A percentile compares a stretch with the other conserved stretches of the same genome.
phyloP scores from a whole-genome alignment of 768 basidiomycete species.

The Cystobasidium ongulense region DNA sequence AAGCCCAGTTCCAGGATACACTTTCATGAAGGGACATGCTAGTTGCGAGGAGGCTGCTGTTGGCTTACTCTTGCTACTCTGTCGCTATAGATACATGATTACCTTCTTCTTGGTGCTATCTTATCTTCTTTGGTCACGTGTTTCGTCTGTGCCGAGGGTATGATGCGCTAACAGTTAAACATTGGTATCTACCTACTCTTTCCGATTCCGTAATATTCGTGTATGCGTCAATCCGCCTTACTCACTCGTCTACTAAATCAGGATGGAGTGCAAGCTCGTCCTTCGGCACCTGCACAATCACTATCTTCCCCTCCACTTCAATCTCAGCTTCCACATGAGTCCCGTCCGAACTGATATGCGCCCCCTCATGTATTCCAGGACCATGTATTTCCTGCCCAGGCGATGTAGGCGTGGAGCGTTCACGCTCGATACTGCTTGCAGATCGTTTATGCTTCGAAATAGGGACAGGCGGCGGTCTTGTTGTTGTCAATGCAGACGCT shows the following conservation, averaged over 20 bases:
- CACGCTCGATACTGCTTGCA: background rate
- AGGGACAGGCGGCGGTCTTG: background rate
- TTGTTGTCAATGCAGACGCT: too few relatives aligned
- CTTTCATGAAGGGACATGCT: background rate
- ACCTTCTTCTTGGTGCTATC: too few relatives aligned
- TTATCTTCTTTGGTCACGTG: background rate
- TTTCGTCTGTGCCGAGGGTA: too few relatives aligned
- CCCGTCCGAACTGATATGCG: constrained; percentile 14
- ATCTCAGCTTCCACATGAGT: constrained; percentile 28
- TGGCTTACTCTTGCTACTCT: background rate
- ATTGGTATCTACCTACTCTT: too few relatives aligned
- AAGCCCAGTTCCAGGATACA: too few relatives aligned
- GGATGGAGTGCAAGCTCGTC: constrained; percentile 26
- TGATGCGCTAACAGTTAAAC: too few relatives aligned
- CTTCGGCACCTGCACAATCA: constrained; percentile 25
- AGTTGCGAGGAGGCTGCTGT: too few relatives aligned
- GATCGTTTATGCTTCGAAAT: background rate
- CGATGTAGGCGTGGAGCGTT: background rate
- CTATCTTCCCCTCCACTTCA: constrained; percentile 10
- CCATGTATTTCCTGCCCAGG: constrained; percentile 10
- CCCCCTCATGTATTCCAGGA: constrained; percentile 24
- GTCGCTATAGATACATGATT: background rate
- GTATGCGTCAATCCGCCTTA: background rate
- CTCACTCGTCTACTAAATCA: constrained; percentile 5
- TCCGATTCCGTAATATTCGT: too few relatives aligned